phyloP scores from a whole-genome alignment of 2,329 filamentous ascomycete species.

The Fusarium sp. region DNA sequence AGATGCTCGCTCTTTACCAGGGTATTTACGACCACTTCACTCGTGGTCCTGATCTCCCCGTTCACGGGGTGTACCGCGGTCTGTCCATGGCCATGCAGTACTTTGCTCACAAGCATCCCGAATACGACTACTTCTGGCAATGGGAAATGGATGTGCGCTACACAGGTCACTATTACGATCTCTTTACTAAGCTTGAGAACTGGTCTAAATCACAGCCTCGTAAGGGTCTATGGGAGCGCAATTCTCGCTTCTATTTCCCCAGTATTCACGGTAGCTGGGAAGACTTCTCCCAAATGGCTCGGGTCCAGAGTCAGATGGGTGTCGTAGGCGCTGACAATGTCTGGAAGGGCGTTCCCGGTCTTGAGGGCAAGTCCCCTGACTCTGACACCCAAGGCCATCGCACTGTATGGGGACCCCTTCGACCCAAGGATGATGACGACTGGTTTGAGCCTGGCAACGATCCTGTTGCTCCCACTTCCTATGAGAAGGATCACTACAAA shows the following conservation, averaged over 20 bases:
- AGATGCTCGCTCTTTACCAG: conserved; percentile 92
- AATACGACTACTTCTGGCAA: conserved; percentile 93
- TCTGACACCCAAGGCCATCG: conserved; percentile 49
- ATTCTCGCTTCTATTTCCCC: conserved; percentile 80
- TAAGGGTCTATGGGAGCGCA: conserved; percentile 85
- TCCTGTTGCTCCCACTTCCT: conserved; percentile 72
- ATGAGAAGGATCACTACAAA: conserved; percentile 81
- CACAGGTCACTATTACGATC: conserved; percentile 84
- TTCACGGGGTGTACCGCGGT: conserved; percentile 93
- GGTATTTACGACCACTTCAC: conserved; percentile 81
- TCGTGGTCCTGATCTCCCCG: conserved; percentile 72
- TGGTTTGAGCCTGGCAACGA: conserved; percentile 79
- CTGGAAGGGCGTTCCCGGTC: conserved; percentile 64
- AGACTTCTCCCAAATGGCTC: conserved; percentile 77
- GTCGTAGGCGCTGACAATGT: conserved; percentile 72
- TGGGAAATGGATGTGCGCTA: conserved; percentile 96
- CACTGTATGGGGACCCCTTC: conserved; percentile 85
- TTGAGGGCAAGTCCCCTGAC: conserved; percentile 51
- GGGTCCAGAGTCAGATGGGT: conserved; percentile 78
- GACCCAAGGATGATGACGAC: conserved; percentile 73
- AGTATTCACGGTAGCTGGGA: conserved; percentile 81
- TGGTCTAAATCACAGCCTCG: conserved; percentile 80
- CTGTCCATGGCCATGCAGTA: conserved; percentile 95
- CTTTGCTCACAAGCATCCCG: conserved; percentile 87
- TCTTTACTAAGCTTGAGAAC: conserved; percentile 73